Evolutionary conservation across 2,329 filamentous ascomycete genomes (phyloP).

Genomic region (Exophiala spinifera): DNA sequence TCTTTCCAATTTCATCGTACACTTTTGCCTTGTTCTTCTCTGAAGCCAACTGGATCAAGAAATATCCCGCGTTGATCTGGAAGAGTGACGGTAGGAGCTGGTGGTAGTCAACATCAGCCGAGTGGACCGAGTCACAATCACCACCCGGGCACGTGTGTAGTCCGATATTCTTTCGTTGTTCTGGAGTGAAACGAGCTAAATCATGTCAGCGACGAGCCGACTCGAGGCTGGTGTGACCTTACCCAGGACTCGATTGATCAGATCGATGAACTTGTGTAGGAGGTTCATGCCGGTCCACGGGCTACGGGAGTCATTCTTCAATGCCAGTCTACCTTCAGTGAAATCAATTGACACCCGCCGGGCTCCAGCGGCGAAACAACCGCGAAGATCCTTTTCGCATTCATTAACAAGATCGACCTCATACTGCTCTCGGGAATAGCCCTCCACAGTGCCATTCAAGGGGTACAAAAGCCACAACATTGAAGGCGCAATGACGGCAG

Average conservation of each 20-base stretch:
- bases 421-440: slow-evolving; percentile 32
- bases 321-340: slow-evolving; percentile 34
- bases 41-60: slow-evolving; percentile 30
- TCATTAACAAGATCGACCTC: slow-evolving; percentile 34
- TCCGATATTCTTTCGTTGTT: slow-evolving; percentile 34
- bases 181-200: slow-evolving; percentile 28
- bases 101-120: slow-evolving; percentile 34
- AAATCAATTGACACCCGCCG: slow-evolving; percentile 36
- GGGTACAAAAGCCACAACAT: slow-evolving; percentile 37
- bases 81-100: slow-evolving; percentile 34
- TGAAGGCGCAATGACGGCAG: slow-evolving; percentile 35
- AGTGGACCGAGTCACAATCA: slow-evolving; percentile 36
- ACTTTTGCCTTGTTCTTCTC: slow-evolving; percentile 33
- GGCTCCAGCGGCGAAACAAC: slow-evolving; percentile 35
- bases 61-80: slow-evolving; percentile 37
- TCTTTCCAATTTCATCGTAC: slow-evolving; percentile 32
- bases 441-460: slow-evolving; percentile 32
- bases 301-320: slow-evolving; percentile 34
- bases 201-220: slow-evolving; percentile 19
- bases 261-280: slow-evolving; percentile 34
- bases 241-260: slow-evolving; percentile 31
- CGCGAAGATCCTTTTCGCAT: slow-evolving; percentile 36
- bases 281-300: slow-evolving; percentile 34
- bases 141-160: slow-evolving; percentile 37
- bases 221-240: background rate